These are phyloP conservation scores for Fusarium citri DNA, from an alignment of 2,329 filamentous ascomycete species.

Conservation along the genomic window DNA sequence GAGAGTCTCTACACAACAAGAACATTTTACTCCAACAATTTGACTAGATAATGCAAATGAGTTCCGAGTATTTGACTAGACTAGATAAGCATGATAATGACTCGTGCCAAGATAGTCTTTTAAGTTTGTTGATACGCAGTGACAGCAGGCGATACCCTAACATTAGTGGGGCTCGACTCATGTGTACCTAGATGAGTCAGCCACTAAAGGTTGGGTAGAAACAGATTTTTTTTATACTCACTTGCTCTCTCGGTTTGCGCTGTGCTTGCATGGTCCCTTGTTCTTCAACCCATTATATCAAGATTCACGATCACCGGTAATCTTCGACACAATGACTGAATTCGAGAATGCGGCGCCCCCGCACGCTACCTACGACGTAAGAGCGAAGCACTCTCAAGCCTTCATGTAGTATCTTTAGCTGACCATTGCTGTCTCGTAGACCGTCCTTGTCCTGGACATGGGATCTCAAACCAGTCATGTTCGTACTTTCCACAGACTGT, in stretches of 20 bases:
- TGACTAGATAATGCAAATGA: not conserved
- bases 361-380: conserved; percentile 9
- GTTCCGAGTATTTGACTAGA: not conserved
- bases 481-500: not conserved
- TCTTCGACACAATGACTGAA: not conserved
- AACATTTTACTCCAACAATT: not conserved
- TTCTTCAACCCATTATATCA: conserved; percentile 1
- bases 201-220: conserved; percentile 10
- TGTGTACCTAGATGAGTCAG: conserved; percentile 1
- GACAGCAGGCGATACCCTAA: conserved; percentile 6
- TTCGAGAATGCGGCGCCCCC: not conserved
- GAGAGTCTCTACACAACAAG: not conserved
- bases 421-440: not conserved
- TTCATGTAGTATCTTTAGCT: conserved; percentile 4
- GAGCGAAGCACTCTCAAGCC: not conserved
- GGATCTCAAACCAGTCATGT: conserved; percentile 8
- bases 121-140: not conserved
- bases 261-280: not conserved
- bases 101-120: not conserved
- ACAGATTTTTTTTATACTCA: conserved; percentile 7
- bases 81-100: not conserved
- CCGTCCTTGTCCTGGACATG: conserved; percentile 5
- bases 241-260: not conserved
- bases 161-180: conserved; percentile 3
- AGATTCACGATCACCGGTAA: not conserved